Conservation (phyloP, 495 filamentous ascomycete genomes). For the Neurospora cerealis region DNA sequence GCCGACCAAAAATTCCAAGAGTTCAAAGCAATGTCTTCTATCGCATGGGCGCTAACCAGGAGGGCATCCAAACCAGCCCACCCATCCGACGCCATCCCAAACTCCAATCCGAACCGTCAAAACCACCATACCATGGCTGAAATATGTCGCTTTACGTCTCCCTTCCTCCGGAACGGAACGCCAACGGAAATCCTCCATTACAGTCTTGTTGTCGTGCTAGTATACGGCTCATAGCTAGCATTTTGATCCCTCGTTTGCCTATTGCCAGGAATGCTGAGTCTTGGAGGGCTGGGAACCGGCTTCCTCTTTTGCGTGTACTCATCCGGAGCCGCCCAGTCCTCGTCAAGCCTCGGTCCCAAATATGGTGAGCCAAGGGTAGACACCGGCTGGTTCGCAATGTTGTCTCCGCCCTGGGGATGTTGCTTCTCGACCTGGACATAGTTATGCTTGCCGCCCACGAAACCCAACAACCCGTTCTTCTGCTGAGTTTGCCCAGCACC, state of each 20-base stretch:
- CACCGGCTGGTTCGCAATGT: neutral
- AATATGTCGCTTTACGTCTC: neutral
- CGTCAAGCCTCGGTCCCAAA: slow-evolving; percentile 7
- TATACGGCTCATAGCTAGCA: slow-evolving; percentile 12
- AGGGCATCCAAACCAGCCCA: neutral
- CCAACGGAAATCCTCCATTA: neutral
- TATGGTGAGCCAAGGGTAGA: neutral
- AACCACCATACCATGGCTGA: neutral
- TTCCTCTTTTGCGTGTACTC: slow-evolving; percentile 9
- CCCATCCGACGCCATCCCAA: neutral
- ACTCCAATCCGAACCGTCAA: neutral
- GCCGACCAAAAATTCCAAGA: neutral
- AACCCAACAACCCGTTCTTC: neutral
- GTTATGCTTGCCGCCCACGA: slow-evolving; percentile 12
- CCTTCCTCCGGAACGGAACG: neutral
- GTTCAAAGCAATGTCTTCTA: neutral
- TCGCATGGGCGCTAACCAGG: neutral
- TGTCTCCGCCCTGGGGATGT: slow-evolving; percentile 2
- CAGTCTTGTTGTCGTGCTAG: neutral
- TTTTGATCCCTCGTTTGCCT: slow-evolving; percentile 8
- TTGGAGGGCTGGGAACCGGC: neutral
- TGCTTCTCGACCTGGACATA: slow-evolving; percentile 29
- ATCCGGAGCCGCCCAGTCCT: slow-evolving; percentile 16
- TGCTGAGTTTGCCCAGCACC: neutral
- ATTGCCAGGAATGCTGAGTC: slow-evolving; percentile 6